A percentile compares a stretch with the other conserved stretches of the same genome.
phyloP scores from a whole-genome alignment of 441 rosid genomes.

The Mallotus japonicus region DNA sequence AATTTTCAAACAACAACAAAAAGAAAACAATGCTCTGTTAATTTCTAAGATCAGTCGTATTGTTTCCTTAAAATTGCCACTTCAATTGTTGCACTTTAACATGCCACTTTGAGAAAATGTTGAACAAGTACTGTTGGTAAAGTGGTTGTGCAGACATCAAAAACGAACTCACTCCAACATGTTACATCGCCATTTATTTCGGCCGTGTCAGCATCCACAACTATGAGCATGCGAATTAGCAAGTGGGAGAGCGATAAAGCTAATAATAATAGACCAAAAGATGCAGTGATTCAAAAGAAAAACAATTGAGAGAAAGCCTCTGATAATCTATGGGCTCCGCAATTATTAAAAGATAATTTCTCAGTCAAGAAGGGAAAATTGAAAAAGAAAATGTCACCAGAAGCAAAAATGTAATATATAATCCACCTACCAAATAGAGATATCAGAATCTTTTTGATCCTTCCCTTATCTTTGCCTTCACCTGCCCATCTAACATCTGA shows the following conservation, averaged over 20 bases:
- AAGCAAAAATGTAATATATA: constrained; percentile 14
- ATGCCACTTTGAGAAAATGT: background rate
- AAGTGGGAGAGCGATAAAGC: background rate
- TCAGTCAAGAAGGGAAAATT: constrained; percentile 20
- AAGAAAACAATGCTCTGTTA: no score
- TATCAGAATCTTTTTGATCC: constrained; percentile 26
- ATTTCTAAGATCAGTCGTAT: background rate
- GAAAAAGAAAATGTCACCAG: constrained; percentile 10
- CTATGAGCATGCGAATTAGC: no score
- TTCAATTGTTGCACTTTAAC: background rate
- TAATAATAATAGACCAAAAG: background rate
- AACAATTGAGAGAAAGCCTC: background rate
- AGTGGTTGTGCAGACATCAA: background rate
- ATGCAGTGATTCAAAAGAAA: background rate
- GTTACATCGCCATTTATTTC: background rate
- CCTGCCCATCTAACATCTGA: constrained; percentile 37
- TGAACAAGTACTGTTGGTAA: background rate
- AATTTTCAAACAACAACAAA: no score
- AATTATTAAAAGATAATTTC: constrained; percentile 30
- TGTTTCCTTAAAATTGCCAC: background rate
- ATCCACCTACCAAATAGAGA: constrained; percentile 33
- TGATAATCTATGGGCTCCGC: constrained; percentile 25
- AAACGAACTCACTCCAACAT: background rate
- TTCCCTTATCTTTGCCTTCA: constrained; percentile 25
- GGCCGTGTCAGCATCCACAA: background rate